Conservation (phyloP, 345 rosid species). For the Lumnitzera littorea region DNA sequence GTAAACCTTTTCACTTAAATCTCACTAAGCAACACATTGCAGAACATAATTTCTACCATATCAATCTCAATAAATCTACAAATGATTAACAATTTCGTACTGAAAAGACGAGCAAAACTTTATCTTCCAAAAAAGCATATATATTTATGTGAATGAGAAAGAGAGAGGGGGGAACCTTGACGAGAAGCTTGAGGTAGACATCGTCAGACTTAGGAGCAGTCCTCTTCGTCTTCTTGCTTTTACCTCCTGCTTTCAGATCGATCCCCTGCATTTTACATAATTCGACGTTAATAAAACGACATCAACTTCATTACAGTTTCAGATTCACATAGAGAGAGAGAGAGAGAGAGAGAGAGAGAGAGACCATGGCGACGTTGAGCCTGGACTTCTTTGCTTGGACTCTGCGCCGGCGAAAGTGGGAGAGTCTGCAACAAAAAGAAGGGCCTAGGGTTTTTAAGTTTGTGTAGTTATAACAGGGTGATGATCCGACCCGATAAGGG, state of each 20-base stretch:
- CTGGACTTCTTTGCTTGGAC: background rate
- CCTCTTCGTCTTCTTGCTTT: constrained; percentile 85
- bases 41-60: too few species aligned
- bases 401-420: background rate
- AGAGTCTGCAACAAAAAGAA: constrained; percentile 3
- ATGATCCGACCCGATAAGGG: too few species aligned
- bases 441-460: constrained; percentile 37
- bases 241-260: constrained; percentile 91
- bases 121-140: too few species aligned
- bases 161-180: constrained; percentile 46
- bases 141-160: too few species aligned
- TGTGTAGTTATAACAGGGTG: too few species aligned
- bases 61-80: too few species aligned
- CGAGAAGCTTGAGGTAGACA: constrained; percentile 89
- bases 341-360: constrained; percentile 1
- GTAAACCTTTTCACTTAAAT: too few species aligned
- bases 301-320: too few species aligned
- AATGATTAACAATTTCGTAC: too few species aligned
- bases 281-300: too few species aligned
- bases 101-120: too few species aligned
- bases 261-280: constrained; percentile 53
- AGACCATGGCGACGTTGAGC: constrained; percentile 31
- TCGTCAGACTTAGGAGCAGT: constrained; percentile 88
- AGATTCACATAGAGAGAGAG: background rate
- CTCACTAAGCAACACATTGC: too few species aligned